phyloP scores from a whole-genome alignment of 2,329 filamentous ascomycete species.

The Juglanconis oblonga region DNA sequence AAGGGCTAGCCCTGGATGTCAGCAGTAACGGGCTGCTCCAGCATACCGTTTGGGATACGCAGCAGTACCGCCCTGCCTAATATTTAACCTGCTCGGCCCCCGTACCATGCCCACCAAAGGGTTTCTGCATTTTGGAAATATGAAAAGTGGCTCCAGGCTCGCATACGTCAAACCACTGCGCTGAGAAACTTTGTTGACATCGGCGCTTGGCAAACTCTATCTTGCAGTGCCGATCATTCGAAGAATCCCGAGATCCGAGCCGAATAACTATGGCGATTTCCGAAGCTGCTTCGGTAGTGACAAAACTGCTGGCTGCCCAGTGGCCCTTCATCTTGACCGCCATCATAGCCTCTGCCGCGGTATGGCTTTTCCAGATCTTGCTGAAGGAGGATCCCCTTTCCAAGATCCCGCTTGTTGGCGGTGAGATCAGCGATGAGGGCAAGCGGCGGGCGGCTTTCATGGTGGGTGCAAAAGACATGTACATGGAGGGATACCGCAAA shows the following conservation, averaged over 20 bases:
- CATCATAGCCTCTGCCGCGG: conserved; percentile 5
- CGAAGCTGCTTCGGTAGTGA: not conserved
- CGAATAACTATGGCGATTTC: not conserved
- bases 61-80: too few relatives aligned
- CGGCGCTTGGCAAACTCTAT: too few relatives aligned
- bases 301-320: conserved; percentile 3
- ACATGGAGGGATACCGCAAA: conserved; percentile 29
- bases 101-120: too few relatives aligned
- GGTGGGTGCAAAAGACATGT: conserved; percentile 22
- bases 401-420: conserved; percentile 19
- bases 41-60: too few relatives aligned
- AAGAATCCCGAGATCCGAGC: too few relatives aligned
- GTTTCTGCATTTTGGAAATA: too few relatives aligned
- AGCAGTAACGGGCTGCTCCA: too few relatives aligned
- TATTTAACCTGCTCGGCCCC: too few relatives aligned
- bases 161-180: too few relatives aligned
- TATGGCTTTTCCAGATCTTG: conserved; percentile 8
- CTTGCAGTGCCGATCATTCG: not conserved
- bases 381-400: conserved; percentile 16
- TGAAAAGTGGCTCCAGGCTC: too few relatives aligned
- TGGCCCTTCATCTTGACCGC: conserved; percentile 10
- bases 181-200: too few relatives aligned
- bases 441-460: conserved; percentile 27
- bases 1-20: too few relatives aligned
- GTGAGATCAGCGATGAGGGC: conserved; percentile 25